A percentile compares a stretch with the other conserved stretches of the same genome.
Conservation (phyloP, 345 rosid species). For the Corchorus capsularis region DNA sequence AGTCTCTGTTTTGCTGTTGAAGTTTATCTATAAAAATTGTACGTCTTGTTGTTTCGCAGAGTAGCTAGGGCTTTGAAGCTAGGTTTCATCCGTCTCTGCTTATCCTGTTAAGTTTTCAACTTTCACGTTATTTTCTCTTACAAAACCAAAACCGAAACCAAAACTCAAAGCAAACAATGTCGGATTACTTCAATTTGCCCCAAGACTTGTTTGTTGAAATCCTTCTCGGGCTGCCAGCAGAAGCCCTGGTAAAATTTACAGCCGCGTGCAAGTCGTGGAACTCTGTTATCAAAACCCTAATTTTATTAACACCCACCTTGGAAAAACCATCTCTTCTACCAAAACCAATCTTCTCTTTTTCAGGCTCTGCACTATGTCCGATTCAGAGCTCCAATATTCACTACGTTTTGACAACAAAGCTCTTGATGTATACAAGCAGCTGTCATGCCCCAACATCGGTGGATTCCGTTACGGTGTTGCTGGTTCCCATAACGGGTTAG, state of each 20-base stretch:
- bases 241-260: neutral
- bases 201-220: no score
- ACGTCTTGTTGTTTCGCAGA: no score
- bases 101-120: conserved; percentile 19
- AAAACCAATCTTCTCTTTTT: neutral
- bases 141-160: no score
- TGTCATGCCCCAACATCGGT: neutral
- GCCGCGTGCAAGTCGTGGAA: neutral
- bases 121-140: neutral
- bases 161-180: no score
- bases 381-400: neutral
- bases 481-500: neutral
- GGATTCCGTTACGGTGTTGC: neutral
- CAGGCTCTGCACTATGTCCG: neutral
- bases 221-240: no score
- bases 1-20: no score
- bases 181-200: no score
- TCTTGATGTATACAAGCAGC: neutral
- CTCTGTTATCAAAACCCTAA: neutral
- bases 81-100: no score
- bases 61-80: no score
- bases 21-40: no score
- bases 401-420: neutral
- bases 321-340: neutral
- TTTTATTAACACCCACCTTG: neutral